These are phyloP conservation scores for Neonectria ditissima DNA, from an alignment of 2,329 filamentous ascomycete genomes.

Conservation along the genomic window DNA sequence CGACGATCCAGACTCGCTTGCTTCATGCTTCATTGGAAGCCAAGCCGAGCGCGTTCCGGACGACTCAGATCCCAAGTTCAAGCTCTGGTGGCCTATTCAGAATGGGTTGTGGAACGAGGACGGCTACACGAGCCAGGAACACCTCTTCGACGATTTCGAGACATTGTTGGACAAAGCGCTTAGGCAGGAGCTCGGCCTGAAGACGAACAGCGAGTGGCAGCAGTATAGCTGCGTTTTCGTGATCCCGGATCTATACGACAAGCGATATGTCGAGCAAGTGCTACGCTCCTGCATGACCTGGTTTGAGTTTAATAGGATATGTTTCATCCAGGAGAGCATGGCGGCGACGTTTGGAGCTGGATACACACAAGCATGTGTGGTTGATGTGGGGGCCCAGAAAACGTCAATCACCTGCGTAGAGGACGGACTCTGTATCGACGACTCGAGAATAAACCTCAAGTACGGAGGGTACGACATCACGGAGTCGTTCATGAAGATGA, in stretches of 20 bases:
- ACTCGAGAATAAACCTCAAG: slow-evolving; percentile 95
- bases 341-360: slow-evolving; percentile 95
- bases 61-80: slow-evolving; percentile 88
- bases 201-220: slow-evolving; percentile 81
- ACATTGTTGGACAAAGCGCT: slow-evolving; percentile 88
- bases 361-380: slow-evolving; percentile 92
- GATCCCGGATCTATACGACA: slow-evolving; percentile 97
- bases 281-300: slow-evolving; percentile 88
- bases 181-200: slow-evolving; percentile 83
- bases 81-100: slow-evolving; percentile 90
- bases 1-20: slow-evolving; percentile 71
- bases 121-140: slow-evolving; percentile 83
- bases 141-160: slow-evolving; percentile 88
- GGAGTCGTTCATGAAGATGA: slow-evolving; percentile 96
- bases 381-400: slow-evolving; percentile 97
- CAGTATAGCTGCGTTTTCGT: slow-evolving; percentile 98
- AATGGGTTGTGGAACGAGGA: slow-evolving; percentile 90
- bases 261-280: slow-evolving; percentile 86
- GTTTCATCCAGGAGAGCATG: slow-evolving; percentile 96
- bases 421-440: slow-evolving; percentile 93
- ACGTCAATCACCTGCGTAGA: slow-evolving; percentile 97
- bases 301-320: slow-evolving; percentile 89
- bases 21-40: slow-evolving; percentile 80
- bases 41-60: slow-evolving; percentile 90
- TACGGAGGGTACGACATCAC: slow-evolving; percentile 94